A percentile compares a stretch with the other conserved stretches of the same genome.
Evolutionary conservation across 208 protist genomes (phyloP).

Genomic region (Lotmaria passim): DNA sequence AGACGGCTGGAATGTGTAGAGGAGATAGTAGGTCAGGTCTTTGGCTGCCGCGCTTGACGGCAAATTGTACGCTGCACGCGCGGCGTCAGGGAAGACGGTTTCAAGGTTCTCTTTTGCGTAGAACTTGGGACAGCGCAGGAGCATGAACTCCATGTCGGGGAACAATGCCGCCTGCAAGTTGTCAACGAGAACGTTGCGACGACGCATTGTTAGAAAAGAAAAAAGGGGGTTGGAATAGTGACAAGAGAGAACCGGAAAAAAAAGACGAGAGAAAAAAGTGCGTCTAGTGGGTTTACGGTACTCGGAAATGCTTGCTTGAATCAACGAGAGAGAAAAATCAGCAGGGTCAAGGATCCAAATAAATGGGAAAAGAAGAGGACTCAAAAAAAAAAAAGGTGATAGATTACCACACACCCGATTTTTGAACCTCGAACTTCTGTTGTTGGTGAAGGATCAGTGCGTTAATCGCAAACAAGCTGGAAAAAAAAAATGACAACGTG

Average conservation of each 20-base stretch:
- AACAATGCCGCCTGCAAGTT: constrained; percentile 1
- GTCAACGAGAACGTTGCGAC: constrained; percentile 26
- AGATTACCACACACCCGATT: constrained; percentile 27
- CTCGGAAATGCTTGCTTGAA: not conserved
- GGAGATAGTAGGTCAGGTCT: constrained; percentile 28
- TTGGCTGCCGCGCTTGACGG: not conserved
- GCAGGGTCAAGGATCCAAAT: not conserved
- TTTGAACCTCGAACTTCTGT: not conserved
- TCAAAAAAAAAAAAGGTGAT: constrained; percentile 14
- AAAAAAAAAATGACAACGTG: not conserved
- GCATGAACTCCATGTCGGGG: constrained; percentile 39
- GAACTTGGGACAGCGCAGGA: constrained; percentile 43
- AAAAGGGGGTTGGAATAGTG: constrained; percentile 2
- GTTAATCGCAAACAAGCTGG: too few species aligned
- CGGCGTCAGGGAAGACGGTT: constrained; percentile 45
- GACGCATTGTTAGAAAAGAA: constrained; percentile 19
- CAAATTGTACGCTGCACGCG: not conserved
- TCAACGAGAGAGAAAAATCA: not conserved
- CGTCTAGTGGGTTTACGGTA: not conserved
- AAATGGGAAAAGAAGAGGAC: not conserved
- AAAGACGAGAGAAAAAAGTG: not conserved
- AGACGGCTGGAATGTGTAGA: constrained; percentile 55
- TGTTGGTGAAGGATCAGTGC: not conserved
- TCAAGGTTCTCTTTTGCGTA: constrained; percentile 44
- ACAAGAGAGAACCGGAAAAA: not conserved